These are phyloP conservation scores for Asterionellopsis glacialis DNA, from an alignment of 108 stramenopile genomes.

Conservation along the genomic window DNA sequence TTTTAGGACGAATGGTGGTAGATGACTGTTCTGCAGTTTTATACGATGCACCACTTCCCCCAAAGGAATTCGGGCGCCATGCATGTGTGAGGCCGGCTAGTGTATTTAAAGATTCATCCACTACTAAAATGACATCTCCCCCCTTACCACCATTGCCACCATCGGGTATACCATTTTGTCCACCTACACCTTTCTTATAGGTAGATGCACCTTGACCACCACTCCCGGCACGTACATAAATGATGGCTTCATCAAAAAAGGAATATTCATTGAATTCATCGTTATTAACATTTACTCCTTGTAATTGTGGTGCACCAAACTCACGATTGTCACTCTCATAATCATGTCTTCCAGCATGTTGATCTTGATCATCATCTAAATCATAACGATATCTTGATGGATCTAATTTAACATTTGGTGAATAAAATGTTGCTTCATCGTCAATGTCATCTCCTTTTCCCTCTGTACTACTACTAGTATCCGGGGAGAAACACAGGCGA, in stretches of 20 bases:
- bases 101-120: constrained; percentile 87
- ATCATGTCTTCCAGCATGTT: not conserved
- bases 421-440: not conserved
- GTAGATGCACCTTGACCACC: constrained; percentile 85
- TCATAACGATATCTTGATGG: constrained; percentile 5
- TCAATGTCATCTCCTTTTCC: not conserved
- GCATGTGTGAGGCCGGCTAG: constrained; percentile 76
- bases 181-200: constrained; percentile 60
- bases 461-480: no score
- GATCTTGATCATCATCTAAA: not conserved
- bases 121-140: constrained; percentile 78
- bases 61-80: constrained; percentile 77
- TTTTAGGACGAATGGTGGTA: constrained; percentile 25
- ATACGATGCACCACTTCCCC: constrained; percentile 65
- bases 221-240: constrained; percentile 77
- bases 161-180: constrained; percentile 83
- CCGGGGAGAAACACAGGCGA: no score
- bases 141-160: constrained; percentile 93
- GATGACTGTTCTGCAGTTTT: constrained; percentile 14
- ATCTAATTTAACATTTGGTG: constrained; percentile 6
- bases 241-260: constrained; percentile 83
- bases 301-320: no score
- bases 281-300: not conserved
- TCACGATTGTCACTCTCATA: not conserved
- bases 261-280: constrained; percentile 60